phyloP scores from a whole-genome alignment of 1,284 basidiomycete species.

The Microbotryomycetes sp. region DNA sequence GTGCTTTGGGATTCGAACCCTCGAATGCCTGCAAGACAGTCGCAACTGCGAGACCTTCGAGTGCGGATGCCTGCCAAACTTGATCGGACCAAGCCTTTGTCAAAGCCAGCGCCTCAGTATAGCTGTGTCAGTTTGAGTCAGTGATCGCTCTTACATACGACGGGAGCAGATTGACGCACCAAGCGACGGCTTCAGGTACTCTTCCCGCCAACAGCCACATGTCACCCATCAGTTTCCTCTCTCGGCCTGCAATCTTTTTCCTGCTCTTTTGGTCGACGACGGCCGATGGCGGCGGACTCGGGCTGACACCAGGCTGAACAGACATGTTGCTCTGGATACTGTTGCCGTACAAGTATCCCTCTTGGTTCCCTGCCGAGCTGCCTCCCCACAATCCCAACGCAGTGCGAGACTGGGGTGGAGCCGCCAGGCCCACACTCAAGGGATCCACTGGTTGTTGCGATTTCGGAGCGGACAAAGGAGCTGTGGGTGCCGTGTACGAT shows the following conservation, averaged over 20 bases:
- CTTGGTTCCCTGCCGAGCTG: slow-evolving; percentile 22
- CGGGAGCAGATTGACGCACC: slow-evolving; percentile 48
- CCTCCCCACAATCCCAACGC: slow-evolving; percentile 14
- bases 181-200: slow-evolving; percentile 67
- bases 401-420: slow-evolving; percentile 25
- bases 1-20: no score
- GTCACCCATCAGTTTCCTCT: slow-evolving; percentile 82
- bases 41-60: slow-evolving; percentile 64
- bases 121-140: slow-evolving; percentile 51
- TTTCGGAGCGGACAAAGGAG: slow-evolving; percentile 49
- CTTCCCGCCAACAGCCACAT: slow-evolving; percentile 77
- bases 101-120: slow-evolving; percentile 68
- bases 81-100: slow-evolving; percentile 66
- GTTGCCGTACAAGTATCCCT: slow-evolving; percentile 21
- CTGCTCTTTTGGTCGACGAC: slow-evolving; percentile 26
- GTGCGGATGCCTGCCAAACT: slow-evolving; percentile 76
- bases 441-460: slow-evolving; percentile 20
- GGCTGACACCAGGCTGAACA: slow-evolving; percentile 6
- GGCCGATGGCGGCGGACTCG: slow-evolving; percentile 18
- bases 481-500: slow-evolving; percentile 46
- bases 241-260: slow-evolving; percentile 49
- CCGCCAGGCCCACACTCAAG: slow-evolving; percentile 15
- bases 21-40: slow-evolving; percentile 21
- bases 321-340: slow-evolving; percentile 22
- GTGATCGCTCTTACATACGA: slow-evolving; percentile 8